Evolutionary conservation across 768 basidiomycete genomes (phyloP), one percentile per base, ranked within the genome.

Genomic region (Serendipita sp.): DNA sequence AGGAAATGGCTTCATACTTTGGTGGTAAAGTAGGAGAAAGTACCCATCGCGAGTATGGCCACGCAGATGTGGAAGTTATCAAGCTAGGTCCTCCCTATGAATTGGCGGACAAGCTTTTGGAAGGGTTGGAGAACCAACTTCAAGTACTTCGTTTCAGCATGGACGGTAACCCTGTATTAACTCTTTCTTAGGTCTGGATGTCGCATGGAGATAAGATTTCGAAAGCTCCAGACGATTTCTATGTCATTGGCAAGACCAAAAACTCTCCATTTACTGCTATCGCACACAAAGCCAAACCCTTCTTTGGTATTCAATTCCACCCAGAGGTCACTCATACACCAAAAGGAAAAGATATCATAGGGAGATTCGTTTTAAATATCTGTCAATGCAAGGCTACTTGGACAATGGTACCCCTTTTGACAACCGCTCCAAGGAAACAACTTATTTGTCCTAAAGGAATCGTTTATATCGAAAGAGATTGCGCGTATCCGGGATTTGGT

Each of bases 251-350:
- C 4, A 80, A 81, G 54, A 99, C 96, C 0, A 75, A 80, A 16
- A 86, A 86, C 0, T 93, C 95, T 0, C 95, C 95, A 0, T 98
- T 79, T 72, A 94, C 94, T 10, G 94, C 94, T 1, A 83, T 98
- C 67, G 92, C 92, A 4, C 96, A 99, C 76, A 77, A 93, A 70
- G 77, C 83, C 3, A 93, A 90, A 70, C 85, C 89, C 0, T 79
- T 96, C 71, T 99, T 92, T 69, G 96, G 95, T 35, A 96, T 99
- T 46, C 96, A 99, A 71, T 99, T 98, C 78, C 96, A 99, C 72
- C 92, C 95, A 0, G 96, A 99, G 75, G 96, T 99, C 30, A 97
- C 96, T 0, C 95, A 99, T 73, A 90, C 89, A 30, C 85, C 84
- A 5, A 84, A 82, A 64, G 96, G 95, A 13, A 92, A 86, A 72